Conservation (phyloP, 1,284 basidiomycete genomes). For the Sanghuangporus baumii region DNA sequence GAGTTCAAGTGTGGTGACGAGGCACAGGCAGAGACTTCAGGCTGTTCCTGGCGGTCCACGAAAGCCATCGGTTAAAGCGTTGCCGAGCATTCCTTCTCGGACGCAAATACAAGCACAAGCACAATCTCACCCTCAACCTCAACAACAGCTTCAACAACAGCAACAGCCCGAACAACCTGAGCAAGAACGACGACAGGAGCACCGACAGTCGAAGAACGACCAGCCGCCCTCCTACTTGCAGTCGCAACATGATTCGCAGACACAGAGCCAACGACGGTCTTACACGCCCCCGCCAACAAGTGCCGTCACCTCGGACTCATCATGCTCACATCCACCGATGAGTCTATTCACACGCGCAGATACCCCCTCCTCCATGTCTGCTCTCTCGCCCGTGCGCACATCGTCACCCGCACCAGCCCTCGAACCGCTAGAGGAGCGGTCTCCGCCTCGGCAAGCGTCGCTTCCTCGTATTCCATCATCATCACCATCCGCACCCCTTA, state of each 20-base stretch:
- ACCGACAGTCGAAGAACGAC: not conserved
- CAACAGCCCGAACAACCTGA: not conserved
- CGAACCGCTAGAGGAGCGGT: not conserved
- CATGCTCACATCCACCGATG: constrained; percentile 1
- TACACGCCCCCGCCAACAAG: not conserved
- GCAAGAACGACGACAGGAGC: not conserved
- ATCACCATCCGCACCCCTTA: not conserved
- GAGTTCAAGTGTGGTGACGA: not conserved
- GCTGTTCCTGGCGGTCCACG: constrained; percentile 8
- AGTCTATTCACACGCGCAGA: not conserved
- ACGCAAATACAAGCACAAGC: not conserved
- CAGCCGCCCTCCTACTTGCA: constrained; percentile 11
- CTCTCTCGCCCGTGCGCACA: not conserved
- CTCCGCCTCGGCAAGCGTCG: constrained; percentile 1
- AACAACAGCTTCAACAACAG: not conserved
- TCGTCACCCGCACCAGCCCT: not conserved
- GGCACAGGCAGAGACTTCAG: not conserved
- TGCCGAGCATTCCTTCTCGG: not conserved
- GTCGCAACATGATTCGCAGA: constrained; percentile 3
- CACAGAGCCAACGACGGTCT: not conserved
- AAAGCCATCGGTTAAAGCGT: constrained; percentile 8
- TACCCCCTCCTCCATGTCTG: not conserved
- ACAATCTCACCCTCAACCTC: not conserved
- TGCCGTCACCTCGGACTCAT: constrained; percentile 2
- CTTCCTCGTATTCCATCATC: not conserved